Base-by-base conservation (phyloP, 2,329 filamentous ascomycete species). In the Trichophyton verrucosum region DNA sequence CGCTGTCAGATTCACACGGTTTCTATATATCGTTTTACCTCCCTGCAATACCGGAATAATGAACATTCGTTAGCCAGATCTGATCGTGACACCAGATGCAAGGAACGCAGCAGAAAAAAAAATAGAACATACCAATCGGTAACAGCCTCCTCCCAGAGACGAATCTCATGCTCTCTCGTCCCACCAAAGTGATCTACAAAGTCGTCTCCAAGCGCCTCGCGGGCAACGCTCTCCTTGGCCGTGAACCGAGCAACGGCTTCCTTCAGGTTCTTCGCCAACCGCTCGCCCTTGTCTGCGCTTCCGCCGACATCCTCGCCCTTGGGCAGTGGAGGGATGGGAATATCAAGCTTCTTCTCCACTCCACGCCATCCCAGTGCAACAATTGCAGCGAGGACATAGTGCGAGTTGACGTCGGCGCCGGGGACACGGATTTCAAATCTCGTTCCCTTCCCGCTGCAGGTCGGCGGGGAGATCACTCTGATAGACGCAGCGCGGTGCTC, bases 121-220 rank as follows among this genome's bases (percentile, higher is more conserved):
- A 51, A 44, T 20, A 15, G 42, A 60, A 85, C 87, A 73, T 80
- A 92, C 91, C 92, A 97, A 74, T 97, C 94, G 20, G 94, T 97
- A 4, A 97, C 92, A 1, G 91, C 91, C 73, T 97, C 92, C 68
- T 97, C 91, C 87, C 89, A 99, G 20, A 96, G 75, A 63, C 88
- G 79, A 62, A 94, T 82, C 75, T 99, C 94, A 74, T 99, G 91
- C 73, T 95, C 87, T 65, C 94, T 82, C 17, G 92, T 96, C 15
- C 94, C 94, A 11, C 86, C 89, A 77, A 86, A 99, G 73, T 97
- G 94, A 15, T 97, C 91, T 2, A 99, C 94, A 75, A 99, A 99
- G 7, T 87, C 88, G 72, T 97, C 88, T 0, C 94, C 94, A 74
- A 99, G 89, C 0, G 96, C 88, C 71, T 97, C 89, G 61, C 94